Percentiles rank a stretch among this genome's conserved stretches.
Conservation (phyloP, 495 filamentous ascomycete species). For the Lindgomyces ingoldianus region DNA sequence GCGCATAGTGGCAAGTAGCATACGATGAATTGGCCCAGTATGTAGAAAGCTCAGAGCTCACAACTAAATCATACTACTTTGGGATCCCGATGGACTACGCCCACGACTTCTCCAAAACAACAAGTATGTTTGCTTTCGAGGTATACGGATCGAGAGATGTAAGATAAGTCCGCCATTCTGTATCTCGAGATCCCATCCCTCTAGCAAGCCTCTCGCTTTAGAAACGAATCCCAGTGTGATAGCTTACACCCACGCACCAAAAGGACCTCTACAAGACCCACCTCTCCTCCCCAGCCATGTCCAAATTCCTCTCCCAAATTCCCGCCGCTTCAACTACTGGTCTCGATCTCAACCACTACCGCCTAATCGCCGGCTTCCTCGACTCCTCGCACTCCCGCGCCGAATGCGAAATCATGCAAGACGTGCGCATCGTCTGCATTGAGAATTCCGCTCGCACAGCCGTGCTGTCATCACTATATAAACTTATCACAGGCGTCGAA, state of each 20-base stretch:
- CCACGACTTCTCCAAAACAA: constrained; percentile 31
- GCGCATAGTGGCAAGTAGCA: constrained; percentile 38
- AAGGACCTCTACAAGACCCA: constrained; percentile 36
- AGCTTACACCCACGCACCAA: background rate
- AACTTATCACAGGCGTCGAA: background rate
- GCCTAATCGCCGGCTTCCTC: constrained; percentile 26
- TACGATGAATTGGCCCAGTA: constrained; percentile 36
- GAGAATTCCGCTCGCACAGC: constrained; percentile 4
- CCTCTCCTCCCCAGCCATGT: constrained; percentile 33
- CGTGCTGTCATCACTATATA: constrained; percentile 2
- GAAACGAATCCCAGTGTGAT: no score
- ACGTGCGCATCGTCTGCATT: constrained; percentile 21
- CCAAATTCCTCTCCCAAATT: constrained; percentile 28
- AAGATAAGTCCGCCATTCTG: background rate
- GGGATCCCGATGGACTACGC: constrained; percentile 38
- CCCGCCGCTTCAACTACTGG: constrained; percentile 26
- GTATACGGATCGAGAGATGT: constrained; percentile 32
- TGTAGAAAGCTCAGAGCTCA: constrained; percentile 23
- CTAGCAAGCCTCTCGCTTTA: no score
- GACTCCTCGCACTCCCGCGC: constrained; percentile 18
- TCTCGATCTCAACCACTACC: constrained; percentile 38
- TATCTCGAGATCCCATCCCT: background rate
- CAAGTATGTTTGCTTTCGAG: constrained; percentile 38
- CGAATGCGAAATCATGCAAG: constrained; percentile 30
- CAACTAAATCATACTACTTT: constrained; percentile 39